These are phyloP conservation scores for Pseudoscleropodium purum DNA, from an alignment of 225 moss, liverwort and hornwort species.

Conservation along the genomic window DNA sequence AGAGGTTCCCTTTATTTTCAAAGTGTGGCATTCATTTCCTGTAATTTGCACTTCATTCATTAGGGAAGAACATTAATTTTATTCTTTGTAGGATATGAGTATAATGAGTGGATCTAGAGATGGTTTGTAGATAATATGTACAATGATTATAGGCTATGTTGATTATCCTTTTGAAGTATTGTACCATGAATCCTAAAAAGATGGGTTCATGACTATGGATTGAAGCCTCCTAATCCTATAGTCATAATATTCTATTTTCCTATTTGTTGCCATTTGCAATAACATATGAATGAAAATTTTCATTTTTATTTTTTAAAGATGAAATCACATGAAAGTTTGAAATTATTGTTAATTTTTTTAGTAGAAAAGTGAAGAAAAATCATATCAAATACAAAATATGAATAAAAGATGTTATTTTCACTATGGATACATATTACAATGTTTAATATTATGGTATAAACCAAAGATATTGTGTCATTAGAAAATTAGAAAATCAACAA, in stretches of 20 bases:
- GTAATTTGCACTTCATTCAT: too few species aligned
- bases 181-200: too few species aligned
- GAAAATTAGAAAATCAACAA: too few species aligned
- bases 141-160: too few species aligned
- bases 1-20: rapidly evolving
- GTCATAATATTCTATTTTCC: too few species aligned
- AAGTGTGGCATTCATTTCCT: background rate
- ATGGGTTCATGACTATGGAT: rapidly evolving
- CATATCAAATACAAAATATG: background rate
- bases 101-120: too few species aligned
- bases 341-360: background rate
- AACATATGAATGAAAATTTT: too few species aligned
- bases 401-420: too few species aligned
- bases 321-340: background rate
- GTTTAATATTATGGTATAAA: rapidly evolving
- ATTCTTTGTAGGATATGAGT: rapidly evolving
- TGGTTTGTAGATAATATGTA: background rate
- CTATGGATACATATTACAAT: background rate
- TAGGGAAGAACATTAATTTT: background rate
- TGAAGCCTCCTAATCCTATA: too few species aligned
- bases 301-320: background rate
- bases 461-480: too few species aligned
- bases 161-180: background rate
- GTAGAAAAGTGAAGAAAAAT: background rate
- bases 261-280: background rate